Evolutionary conservation across 352 stramenopile genomes (phyloP).

Genomic region (Phytophthora litchii): DNA sequence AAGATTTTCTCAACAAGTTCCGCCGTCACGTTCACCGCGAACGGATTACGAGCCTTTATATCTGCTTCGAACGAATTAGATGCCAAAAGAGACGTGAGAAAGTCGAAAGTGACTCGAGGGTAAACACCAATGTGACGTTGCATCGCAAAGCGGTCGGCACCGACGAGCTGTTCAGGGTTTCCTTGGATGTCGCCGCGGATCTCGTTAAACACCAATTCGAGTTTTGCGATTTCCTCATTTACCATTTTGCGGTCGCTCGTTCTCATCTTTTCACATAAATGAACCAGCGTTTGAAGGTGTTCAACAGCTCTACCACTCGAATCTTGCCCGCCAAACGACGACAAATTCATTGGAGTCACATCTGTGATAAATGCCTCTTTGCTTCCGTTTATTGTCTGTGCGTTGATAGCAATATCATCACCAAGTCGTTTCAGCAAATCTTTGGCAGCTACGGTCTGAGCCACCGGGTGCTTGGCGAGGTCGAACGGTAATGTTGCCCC

Average conservation of each 20-base stretch:
- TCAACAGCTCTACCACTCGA: conserved; percentile 20
- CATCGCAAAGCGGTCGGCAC: conserved; percentile 59
- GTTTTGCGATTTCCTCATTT: conserved; percentile 49
- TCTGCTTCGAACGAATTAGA: conserved; percentile 68
- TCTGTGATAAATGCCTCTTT: conserved; percentile 79
- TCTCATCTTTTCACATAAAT: conserved; percentile 57
- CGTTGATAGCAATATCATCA: conserved; percentile 92
- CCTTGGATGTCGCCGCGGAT: conserved; percentile 40
- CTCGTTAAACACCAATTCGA: conserved; percentile 63
- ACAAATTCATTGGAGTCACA: conserved; percentile 59
- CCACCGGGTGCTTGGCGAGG: conserved; percentile 85
- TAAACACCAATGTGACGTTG: conserved; percentile 61
- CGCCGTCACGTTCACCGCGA: conserved; percentile 35
- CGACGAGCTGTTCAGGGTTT: conserved; percentile 21
- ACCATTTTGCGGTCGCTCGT: conserved; percentile 58
- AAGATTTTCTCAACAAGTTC: conserved; percentile 59
- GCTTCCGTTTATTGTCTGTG: conserved; percentile 68
- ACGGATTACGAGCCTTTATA: conserved; percentile 73
- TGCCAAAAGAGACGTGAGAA: conserved; percentile 72
- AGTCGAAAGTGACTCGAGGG: conserved; percentile 78
- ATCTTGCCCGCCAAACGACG: conserved; percentile 12
- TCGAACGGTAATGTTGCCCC: conserved; percentile 90
- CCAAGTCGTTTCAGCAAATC: conserved; percentile 92
- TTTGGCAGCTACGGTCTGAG: conserved; percentile 93
- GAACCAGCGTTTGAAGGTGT: conserved; percentile 56